Conservation (phyloP, 2,329 filamentous ascomycete species). For the Arthrobotrys entomopaga region DNA sequence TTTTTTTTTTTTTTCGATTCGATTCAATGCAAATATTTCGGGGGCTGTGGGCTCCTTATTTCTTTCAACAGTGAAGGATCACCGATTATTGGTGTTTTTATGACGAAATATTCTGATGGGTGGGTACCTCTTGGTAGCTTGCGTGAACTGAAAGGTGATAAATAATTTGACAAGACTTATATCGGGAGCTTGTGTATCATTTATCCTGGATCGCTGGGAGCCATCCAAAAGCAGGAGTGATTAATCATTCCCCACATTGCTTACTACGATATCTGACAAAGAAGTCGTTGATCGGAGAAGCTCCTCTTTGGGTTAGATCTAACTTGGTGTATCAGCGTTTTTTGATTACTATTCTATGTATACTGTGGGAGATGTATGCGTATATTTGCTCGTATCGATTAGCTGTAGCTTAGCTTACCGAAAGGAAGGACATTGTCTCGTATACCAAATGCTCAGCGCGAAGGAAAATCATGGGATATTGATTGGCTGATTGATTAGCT, state of each 20-base stretch:
- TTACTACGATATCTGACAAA: conserved; percentile 32
- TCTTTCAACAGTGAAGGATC: neutral
- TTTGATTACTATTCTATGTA: conserved; percentile 35
- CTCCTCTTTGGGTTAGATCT: conserved; percentile 16
- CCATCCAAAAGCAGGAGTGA: no score
- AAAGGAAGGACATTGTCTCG: no score
- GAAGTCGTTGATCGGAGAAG: conserved; percentile 3
- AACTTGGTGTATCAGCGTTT: neutral
- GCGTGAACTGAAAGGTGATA: neutral
- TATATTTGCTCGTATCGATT: conserved; percentile 23
- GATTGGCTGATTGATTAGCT: conserved; percentile 21
- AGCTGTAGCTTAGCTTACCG: neutral
- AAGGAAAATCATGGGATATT: neutral
- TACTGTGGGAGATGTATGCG: neutral
- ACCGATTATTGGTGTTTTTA: neutral
- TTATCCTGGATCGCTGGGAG: no score
- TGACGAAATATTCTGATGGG: neutral
- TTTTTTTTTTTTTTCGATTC: conserved; percentile 8
- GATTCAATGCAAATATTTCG: conserved; percentile 52
- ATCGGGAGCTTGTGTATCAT: no score
- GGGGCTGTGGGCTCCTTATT: conserved; percentile 35
- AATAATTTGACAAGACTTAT: neutral
- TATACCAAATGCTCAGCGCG: no score
- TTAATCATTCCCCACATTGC: conserved; percentile 20
- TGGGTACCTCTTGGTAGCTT: neutral